Conservation (phyloP, 1,284 basidiomycete species). For the Moesziomyces parantarcticus region DNA sequence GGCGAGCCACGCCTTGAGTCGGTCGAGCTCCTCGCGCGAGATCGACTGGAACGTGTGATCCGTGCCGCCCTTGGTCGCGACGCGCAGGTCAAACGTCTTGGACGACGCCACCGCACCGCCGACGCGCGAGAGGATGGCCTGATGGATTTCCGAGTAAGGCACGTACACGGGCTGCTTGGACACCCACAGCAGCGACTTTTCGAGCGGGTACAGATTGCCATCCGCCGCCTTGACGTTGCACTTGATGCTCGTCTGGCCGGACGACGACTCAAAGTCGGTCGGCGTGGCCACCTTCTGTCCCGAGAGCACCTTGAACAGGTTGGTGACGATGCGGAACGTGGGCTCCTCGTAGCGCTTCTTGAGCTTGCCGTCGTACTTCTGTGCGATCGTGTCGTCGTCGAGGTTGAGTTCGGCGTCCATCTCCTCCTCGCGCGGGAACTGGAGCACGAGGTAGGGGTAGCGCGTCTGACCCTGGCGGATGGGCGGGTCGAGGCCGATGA, state of each 20-base stretch:
- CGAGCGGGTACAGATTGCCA: conserved; percentile 96
- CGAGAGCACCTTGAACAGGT: conserved; percentile 90
- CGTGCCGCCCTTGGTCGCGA: conserved; percentile 82
- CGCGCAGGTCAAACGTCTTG: conserved; percentile 93
- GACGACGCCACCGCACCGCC: conserved; percentile 89
- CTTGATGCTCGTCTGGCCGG: conserved; percentile 77
- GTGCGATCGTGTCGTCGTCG: conserved; percentile 73
- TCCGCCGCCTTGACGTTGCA: conserved; percentile 97
- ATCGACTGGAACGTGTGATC: conserved; percentile 81
- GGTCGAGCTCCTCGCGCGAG: conserved; percentile 93
- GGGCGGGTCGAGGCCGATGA: conserved; percentile 74
- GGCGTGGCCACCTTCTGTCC: conserved; percentile 86
- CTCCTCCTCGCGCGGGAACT: conserved; percentile 95
- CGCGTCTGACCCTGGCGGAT: conserved; percentile 98
- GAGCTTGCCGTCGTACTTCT: conserved; percentile 78
- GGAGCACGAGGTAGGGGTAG: conserved; percentile 97
- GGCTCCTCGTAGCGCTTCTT: conserved; percentile 92
- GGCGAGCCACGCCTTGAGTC: conserved; percentile 84
- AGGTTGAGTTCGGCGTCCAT: conserved; percentile 95
- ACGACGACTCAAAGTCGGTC: conserved; percentile 68
- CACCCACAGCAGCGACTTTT: conserved; percentile 97
- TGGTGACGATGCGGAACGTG: conserved; percentile 94
- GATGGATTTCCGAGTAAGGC: conserved; percentile 89
- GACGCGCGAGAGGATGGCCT: conserved; percentile 90
- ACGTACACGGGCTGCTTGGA: conserved; percentile 94